Evolutionary conservation across 768 basidiomycete species (phyloP).

Genomic region (Suillus plorans): DNA sequence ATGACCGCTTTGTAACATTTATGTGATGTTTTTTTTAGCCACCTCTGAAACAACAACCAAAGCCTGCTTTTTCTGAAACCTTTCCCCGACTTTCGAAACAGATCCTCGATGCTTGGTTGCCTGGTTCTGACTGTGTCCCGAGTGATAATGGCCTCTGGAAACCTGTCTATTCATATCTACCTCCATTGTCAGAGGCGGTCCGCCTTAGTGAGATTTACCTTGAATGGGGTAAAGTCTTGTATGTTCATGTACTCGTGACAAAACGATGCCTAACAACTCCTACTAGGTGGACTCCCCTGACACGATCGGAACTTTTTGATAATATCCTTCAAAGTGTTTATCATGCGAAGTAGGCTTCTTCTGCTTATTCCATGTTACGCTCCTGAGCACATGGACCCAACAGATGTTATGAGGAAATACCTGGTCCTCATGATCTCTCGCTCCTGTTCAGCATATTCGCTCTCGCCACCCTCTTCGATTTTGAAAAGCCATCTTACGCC

Average conservation of each 20-base stretch:
- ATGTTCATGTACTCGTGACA: conserved; percentile 21
- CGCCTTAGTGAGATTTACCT: conserved; percentile 65
- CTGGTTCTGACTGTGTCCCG: conserved; percentile 31
- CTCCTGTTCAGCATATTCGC: conserved; percentile 68
- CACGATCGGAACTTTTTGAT: conserved; percentile 54
- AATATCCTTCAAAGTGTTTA: conserved; percentile 56
- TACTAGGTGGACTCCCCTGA: conserved; percentile 52
- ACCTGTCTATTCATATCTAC: conserved; percentile 50
- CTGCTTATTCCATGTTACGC: not conserved
- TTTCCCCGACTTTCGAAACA: conserved; percentile 40
- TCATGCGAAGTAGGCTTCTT: conserved; percentile 43
- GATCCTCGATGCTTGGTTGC: conserved; percentile 37
- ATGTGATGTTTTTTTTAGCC: conserved; percentile 18
- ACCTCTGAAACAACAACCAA: conserved; percentile 18
- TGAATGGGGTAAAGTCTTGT: conserved; percentile 61
- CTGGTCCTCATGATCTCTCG: conserved; percentile 53
- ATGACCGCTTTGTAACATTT: not conserved
- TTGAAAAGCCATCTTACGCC: conserved; percentile 44
- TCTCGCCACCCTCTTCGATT: conserved; percentile 63
- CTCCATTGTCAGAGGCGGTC: conserved; percentile 57
- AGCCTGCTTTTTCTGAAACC: conserved; percentile 15
- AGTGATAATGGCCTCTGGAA: conserved; percentile 36
- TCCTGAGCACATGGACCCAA: conserved; percentile 5
- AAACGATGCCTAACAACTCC: conserved; percentile 1
- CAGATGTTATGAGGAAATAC: conserved; percentile 39